Base-by-base conservation (phyloP, 177 flowering plant genomes). In the Tripterygium wilfordii region DNA sequence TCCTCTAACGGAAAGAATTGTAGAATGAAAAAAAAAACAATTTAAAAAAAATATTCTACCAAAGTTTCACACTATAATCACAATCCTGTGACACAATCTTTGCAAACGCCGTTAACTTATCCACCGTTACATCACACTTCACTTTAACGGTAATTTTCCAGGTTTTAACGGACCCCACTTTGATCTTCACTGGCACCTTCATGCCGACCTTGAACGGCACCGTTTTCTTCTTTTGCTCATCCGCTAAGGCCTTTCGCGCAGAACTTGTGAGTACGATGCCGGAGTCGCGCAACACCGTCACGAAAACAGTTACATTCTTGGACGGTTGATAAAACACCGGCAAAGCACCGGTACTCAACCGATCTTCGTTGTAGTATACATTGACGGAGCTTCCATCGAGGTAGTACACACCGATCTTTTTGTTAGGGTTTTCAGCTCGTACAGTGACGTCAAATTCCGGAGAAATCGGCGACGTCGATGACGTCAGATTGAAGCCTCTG, bases 241-340 rank as follows among this genome's bases (percentile, higher is more conserved):
- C 62, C 13, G 25, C 32, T 29, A 86, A 17, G 41, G 36, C 42
- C 25, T 17, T 43, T 2, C 20, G 53, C 15, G 47, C 54, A 21
- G 52, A 18, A 20, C 51, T 50, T 13, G 78, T 58, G 45, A 86
- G 28, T 9, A 53, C 56, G 5, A 84, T 45, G 10, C 53, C 70
- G 0, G 69, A 36, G 0, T 85, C 84, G 18, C 15, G 66, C 24
- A 83, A 55, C 57, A 56, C 67, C 66, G 79, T 58, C 13, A 26
- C 14, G 7, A 86, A 61, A 27, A 71, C 74, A 56, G 96, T 92
- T 41, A 79, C 76, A 51, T 87, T 89, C 5, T 62, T 74, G 2
- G 61, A n/a, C 53, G 86, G 84, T 80, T 92, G 96, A 36, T 71
- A 69, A 53, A 86, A 88, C 30, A 38, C 69, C 42, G 97, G 92